Conservation (phyloP, 129 eudicot species). For the Pulicaria dysenterica region DNA sequence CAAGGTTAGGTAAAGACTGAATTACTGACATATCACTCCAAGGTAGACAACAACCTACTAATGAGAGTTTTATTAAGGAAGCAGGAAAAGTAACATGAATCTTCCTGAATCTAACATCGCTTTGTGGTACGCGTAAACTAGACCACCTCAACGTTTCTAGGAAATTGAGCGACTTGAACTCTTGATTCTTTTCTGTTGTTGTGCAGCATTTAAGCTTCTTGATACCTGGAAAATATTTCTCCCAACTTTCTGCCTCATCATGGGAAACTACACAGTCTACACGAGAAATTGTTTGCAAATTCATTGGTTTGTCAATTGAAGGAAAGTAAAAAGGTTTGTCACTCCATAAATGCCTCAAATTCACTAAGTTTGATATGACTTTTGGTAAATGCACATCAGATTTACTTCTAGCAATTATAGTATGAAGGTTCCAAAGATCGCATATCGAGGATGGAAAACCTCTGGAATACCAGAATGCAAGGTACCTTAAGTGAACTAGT, state of each 20-base stretch:
- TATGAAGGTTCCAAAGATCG: constrained; percentile 21
- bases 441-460: constrained; percentile 13
- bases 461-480: neutral
- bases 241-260: neutral
- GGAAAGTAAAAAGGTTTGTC: neutral
- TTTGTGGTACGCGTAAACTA: neutral
- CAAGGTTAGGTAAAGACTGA: constrained; percentile 49
- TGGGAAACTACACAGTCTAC: constrained; percentile 12
- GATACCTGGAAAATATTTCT: constrained; percentile 3
- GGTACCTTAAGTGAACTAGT: constrained; percentile 32
- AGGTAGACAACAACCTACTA: constrained; percentile 15
- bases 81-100: constrained; percentile 28
- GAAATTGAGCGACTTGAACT: neutral
- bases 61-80: constrained; percentile 35
- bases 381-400: neutral
- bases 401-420: neutral
- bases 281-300: neutral
- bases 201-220: neutral
- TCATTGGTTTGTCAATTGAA: constrained; percentile 14
- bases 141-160: neutral
- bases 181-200: neutral
- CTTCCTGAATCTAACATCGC: neutral
- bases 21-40: constrained; percentile 39
- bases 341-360: constrained; percentile 22
- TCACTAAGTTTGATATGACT: constrained; percentile 20